Base-by-base conservation (phyloP, 805 yeast species). In the Wickerhamiella slavikovae region DNA sequence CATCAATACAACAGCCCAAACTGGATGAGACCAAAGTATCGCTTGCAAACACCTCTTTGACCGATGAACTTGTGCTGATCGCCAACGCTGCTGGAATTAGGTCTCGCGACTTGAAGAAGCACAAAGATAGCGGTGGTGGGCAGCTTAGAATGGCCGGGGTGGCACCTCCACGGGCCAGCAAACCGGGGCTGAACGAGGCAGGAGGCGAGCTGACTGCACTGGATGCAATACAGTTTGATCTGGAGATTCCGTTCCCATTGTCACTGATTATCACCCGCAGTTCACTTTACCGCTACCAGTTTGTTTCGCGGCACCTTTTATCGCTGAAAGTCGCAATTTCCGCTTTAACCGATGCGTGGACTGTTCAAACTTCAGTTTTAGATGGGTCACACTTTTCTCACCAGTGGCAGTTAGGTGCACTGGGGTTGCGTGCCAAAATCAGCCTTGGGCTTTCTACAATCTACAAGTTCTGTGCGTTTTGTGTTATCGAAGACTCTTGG, bases 231-330 rank as follows among this genome's bases (percentile, higher is more conserved):
- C 54, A 54, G 35, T 42, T 58, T 15, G 57, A 55, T 25, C 49
- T 54, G 33, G 37, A 37, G 22, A 46, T 83, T 15, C 94, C 95
- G 3, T 89, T 79, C 45, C 99, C 99, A 0, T 51, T 80, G 28
- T 80, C 80, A 42, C 57, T 85, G 16, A 58, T 89, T 1, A 54
- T 80, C 1, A 68, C 76, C 12, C 65, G 71, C 31, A 73, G 80
- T 11, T 68, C 72, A 16, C 55, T 79, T 12, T 62, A 70, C 28
- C 79, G 89, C 37, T 80, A 74, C 44, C 93, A 85, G 47, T 55
- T 79, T 21, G 54, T 82, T 27, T 79, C 77, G 41, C 65, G 94
- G 37, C 71, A 77, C 38, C 55, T 76, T 22, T 49, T 72, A 24
- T 60, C 69, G 19, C 44, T 79, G n/a, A 70, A 70, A 36, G 68